Evolutionary conservation across 108 stramenopile species (phyloP).

Genomic region (Pseudonitzschia pungens): DNA sequence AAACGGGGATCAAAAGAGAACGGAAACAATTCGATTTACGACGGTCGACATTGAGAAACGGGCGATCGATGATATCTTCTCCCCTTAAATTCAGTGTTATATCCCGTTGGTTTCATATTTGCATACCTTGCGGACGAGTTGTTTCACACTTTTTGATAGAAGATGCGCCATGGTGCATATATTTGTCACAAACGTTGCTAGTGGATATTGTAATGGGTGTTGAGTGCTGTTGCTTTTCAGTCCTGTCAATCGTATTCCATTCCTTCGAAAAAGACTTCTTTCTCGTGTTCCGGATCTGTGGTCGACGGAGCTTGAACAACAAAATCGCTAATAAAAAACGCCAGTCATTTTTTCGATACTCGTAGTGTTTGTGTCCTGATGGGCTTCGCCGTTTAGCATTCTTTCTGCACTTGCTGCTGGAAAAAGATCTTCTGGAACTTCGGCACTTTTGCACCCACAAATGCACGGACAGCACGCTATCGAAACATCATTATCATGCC

Average conservation of each 20-base stretch:
- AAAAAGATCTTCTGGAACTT: neutral
- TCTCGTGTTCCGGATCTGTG: neutral
- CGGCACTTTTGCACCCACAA: neutral
- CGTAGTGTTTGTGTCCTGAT: neutral
- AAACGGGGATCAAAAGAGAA: neutral
- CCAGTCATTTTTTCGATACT: neutral
- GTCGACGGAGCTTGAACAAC: neutral
- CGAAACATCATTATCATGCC: neutral
- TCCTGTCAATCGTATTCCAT: neutral
- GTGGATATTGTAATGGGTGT: neutral
- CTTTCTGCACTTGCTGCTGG: neutral
- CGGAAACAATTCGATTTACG: neutral
- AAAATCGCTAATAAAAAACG: neutral
- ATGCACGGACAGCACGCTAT: neutral
- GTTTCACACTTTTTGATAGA: conserved; percentile 42
- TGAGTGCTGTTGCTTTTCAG: neutral
- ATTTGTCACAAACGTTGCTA: neutral
- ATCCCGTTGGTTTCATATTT: conserved; percentile 2
- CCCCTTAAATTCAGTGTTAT: neutral
- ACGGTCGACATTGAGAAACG: neutral
- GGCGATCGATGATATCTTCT: neutral
- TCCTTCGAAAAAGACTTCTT: neutral
- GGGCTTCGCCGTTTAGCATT: neutral
- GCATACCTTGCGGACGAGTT: conserved; percentile 47
- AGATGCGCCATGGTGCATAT: conserved; percentile 39